These are phyloP conservation scores for Mucor velutinosus DNA, from an alignment of 371 early-diverging fungal species.

Conservation along the genomic window DNA sequence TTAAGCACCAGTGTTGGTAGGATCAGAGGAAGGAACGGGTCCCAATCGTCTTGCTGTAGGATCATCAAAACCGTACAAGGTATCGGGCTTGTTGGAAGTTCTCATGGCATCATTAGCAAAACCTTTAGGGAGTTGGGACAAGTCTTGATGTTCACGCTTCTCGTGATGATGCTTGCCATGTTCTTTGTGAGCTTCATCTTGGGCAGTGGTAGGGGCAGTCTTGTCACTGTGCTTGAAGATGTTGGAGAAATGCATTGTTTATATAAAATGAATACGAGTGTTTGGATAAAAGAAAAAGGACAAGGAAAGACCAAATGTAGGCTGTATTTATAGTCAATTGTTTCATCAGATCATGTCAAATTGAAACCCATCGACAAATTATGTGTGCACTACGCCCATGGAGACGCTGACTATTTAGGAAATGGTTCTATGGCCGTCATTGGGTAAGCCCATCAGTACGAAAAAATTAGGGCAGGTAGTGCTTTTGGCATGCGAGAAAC, in stretches of 20 bases:
- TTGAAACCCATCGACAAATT: not conserved
- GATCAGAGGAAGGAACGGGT: slow-evolving; percentile 30
- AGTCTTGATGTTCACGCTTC: not conserved
- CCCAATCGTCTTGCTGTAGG: slow-evolving; percentile 34
- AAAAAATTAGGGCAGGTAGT: too few relatives aligned
- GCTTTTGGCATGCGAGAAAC: too few relatives aligned
- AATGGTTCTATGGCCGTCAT: not conserved
- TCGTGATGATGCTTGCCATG: not conserved
- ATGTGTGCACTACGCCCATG: not conserved
- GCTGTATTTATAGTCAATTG: not conserved
- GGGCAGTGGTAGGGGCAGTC: not conserved
- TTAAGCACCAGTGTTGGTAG: slow-evolving; percentile 39
- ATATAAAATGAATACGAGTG: not conserved
- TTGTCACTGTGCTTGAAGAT: slow-evolving; percentile 8
- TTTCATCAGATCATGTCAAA: not conserved
- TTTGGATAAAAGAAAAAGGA: not conserved
- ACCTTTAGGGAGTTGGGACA: slow-evolving; percentile 25
- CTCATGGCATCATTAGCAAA: slow-evolving; percentile 37
- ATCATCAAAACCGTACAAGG: slow-evolving; percentile 32
- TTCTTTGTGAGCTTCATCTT: not conserved
- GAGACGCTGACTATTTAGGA: not conserved
- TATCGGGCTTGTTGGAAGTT: slow-evolving; percentile 23
- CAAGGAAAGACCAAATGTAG: not conserved
- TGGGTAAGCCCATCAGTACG: too few relatives aligned
- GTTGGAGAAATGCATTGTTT: slow-evolving; percentile 22